These are phyloP conservation scores for Debaryomyces sp. DNA, from an alignment of 1,139 yeast genomes.

Conservation along the genomic window DNA sequence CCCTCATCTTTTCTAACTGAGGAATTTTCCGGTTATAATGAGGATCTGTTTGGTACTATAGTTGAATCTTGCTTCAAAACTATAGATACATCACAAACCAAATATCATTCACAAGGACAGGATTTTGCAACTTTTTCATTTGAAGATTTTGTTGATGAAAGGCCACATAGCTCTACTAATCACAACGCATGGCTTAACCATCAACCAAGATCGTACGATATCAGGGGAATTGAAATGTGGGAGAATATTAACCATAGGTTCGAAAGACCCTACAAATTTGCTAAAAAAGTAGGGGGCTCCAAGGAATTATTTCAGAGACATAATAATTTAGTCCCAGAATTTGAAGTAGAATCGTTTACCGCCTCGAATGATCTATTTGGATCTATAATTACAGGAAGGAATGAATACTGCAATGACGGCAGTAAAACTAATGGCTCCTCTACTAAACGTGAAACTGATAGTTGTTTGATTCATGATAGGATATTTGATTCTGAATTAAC, in stretches of 20 bases:
- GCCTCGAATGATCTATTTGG: background rate
- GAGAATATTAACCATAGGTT: background rate
- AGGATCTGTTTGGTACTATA: slow-evolving; percentile 3
- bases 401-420: background rate
- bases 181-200: background rate
- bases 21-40: slow-evolving; percentile 5
- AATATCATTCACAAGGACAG: background rate
- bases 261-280: background rate
- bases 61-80: slow-evolving; percentile 9
- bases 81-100: slow-evolving; percentile 1
- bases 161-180: background rate
- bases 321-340: background rate
- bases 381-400: too few relatives aligned
- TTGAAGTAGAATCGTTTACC: background rate
- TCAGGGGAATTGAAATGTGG: background rate
- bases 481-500: background rate
- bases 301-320: background rate
- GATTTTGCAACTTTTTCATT: background rate
- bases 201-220: slow-evolving; percentile 3
- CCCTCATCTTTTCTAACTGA: slow-evolving; percentile 4
- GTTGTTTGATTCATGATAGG: background rate
- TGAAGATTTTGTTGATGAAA: background rate
- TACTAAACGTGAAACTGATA: background rate
- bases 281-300: background rate
- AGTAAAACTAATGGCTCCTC: background rate